These are phyloP conservation scores for Xylaria bambusicola DNA, from an alignment of 495 filamentous ascomycete genomes.

Conservation along the genomic window DNA sequence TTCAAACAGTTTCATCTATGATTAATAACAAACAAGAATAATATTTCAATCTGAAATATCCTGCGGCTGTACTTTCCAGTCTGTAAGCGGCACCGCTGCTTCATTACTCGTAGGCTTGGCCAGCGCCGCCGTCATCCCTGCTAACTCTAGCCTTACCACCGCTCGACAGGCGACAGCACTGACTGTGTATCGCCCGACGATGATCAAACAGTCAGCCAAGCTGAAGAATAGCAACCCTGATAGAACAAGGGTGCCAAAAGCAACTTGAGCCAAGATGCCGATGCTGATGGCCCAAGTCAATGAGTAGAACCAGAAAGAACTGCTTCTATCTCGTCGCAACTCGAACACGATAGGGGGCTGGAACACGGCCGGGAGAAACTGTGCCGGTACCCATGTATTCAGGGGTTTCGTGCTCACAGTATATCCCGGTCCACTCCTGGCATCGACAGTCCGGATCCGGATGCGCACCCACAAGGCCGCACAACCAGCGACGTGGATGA, in stretches of 20 bases:
- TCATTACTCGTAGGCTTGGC: neutral
- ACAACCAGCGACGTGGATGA: constrained; percentile 4
- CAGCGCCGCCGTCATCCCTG: constrained; percentile 16
- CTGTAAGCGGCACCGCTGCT: neutral
- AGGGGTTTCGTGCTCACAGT: neutral
- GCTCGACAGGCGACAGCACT: constrained; percentile 21
- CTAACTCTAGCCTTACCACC: constrained; percentile 24
- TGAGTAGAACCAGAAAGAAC: constrained; percentile 11
- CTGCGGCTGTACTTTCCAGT: constrained; percentile 3
- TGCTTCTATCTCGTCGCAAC: neutral
- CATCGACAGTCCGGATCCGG: neutral
- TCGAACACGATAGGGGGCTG: neutral
- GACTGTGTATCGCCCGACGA: constrained; percentile 18
- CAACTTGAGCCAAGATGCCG: constrained; percentile 15
- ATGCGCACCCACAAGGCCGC: neutral
- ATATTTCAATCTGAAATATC: constrained; percentile 3
- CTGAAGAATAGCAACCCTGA: constrained; percentile 28
- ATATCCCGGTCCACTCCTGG: neutral
- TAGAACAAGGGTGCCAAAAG: constrained; percentile 26
- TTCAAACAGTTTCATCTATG: no score
- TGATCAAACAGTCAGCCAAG: constrained; percentile 13
- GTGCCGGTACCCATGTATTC: constrained; percentile 2
- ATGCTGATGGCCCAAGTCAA: constrained; percentile 14
- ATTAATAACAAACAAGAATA: no score
- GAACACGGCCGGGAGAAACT: constrained; percentile 6